phyloP scores from a whole-genome alignment of 2,329 filamentous ascomycete genomes.

The Calonectria crousiana region DNA sequence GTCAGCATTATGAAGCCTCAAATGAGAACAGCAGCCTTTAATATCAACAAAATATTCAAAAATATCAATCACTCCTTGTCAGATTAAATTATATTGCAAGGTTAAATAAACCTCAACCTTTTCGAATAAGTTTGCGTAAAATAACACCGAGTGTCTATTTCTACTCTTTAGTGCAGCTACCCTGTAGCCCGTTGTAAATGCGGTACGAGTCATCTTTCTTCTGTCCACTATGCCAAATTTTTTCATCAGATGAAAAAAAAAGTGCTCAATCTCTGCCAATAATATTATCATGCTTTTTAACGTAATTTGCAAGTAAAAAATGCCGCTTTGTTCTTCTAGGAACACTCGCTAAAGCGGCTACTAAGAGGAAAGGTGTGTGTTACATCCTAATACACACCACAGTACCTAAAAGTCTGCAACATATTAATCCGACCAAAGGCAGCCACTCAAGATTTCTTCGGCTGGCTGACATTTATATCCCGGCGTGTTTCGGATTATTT shows the following conservation, averaged over 20 bases:
- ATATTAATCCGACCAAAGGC: neutral
- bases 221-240: neutral
- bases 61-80: neutral
- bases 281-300: neutral
- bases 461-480: neutral
- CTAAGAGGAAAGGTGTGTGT: no score
- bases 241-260: neutral
- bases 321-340: neutral
- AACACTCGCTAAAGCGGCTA: no score
- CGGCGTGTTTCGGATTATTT: neutral
- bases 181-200: neutral
- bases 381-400: neutral
- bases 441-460: neutral
- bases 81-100: neutral
- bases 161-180: neutral
- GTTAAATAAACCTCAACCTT: neutral
- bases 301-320: neutral
- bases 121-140: neutral
- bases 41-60: neutral
- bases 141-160: neutral
- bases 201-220: neutral
- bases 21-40: neutral
- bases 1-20: neutral
- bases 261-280: neutral
- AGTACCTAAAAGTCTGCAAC: neutral